These are phyloP conservation scores for Pythium aquatile DNA, from an alignment of 352 stramenopile species.

Conservation along the genomic window DNA sequence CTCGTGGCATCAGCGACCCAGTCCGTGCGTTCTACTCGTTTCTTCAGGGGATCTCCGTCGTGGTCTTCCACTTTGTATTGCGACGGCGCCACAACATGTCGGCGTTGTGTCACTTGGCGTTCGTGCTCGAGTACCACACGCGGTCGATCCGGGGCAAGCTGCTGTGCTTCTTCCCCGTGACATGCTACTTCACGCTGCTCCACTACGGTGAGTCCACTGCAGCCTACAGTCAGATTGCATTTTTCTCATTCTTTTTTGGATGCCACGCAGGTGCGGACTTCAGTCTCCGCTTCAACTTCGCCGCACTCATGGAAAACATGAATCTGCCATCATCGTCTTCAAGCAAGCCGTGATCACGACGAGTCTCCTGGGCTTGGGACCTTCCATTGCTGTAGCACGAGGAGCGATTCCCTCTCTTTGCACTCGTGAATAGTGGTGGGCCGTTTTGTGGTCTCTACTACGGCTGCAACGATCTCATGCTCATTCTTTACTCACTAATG, in stretches of 20 bases:
- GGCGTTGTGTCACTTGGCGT: conserved; percentile 22
- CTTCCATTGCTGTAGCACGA: no score
- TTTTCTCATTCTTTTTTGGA: no score
- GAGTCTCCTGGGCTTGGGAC: no score
- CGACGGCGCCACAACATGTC: conserved; percentile 17
- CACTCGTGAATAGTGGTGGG: no score
- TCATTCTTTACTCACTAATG: no score
- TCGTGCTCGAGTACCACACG: conserved; percentile 25
- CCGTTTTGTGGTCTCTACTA: no score
- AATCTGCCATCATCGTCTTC: no score
- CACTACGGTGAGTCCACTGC: no score
- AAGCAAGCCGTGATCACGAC: no score
- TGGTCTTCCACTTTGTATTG: conserved; percentile 17
- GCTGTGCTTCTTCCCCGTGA: conserved; percentile 20
- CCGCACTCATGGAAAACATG: not conserved
- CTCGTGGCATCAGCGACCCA: conserved; percentile 5
- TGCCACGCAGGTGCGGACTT: not conserved
- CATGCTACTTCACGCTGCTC: conserved; percentile 26
- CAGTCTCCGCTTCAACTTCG: not conserved
- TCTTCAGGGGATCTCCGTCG: conserved; percentile 17
- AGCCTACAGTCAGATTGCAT: no score
- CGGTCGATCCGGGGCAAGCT: conserved; percentile 27
- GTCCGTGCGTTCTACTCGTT: conserved; percentile 22
- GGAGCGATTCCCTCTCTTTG: no score
- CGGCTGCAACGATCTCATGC: no score